Evolutionary conservation across 139 green algal species (phyloP).

Genomic region (Microglena sp.): DNA sequence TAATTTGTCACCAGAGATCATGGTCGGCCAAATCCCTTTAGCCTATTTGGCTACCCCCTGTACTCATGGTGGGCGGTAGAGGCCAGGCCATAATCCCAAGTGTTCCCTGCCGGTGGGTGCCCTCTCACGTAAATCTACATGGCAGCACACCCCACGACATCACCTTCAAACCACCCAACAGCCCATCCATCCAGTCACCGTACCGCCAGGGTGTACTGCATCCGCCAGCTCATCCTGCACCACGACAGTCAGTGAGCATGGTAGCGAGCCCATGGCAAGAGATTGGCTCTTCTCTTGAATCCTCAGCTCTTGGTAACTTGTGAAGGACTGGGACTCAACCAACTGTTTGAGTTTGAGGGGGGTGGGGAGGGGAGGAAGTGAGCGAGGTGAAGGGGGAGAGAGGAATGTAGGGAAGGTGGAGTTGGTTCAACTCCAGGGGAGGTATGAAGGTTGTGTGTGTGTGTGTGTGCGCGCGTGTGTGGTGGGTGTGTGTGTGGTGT

Average conservation of each 20-base stretch:
- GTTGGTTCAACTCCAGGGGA: too few species aligned
- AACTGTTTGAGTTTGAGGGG: slow-evolving; percentile 40
- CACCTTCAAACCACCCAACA: background rate
- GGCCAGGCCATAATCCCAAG: too few species aligned
- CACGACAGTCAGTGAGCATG: slow-evolving; percentile 52
- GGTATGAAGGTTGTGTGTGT: too few species aligned
- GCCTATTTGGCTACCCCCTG: too few species aligned
- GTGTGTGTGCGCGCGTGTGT: too few species aligned
- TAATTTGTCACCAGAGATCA: too few species aligned
- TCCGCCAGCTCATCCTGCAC: slow-evolving; percentile 81
- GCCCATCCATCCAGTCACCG: background rate
- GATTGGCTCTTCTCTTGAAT: slow-evolving; percentile 35
- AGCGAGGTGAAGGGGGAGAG: too few species aligned
- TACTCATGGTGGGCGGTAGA: too few species aligned
- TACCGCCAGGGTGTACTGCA: slow-evolving; percentile 41
- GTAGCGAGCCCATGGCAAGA: slow-evolving; percentile 46
- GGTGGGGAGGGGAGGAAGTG: background rate
- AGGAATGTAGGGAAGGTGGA: too few species aligned
- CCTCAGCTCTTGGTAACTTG: slow-evolving; percentile 18
- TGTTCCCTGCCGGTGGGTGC: too few species aligned
- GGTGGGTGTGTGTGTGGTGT: too few species aligned
- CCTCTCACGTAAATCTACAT: background rate
- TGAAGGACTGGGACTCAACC: slow-evolving; percentile 25
- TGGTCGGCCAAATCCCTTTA: too few species aligned
- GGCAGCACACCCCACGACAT: background rate